These are phyloP conservation scores for Coniella vitis DNA, from an alignment of 2,329 filamentous ascomycete genomes.

Conservation along the genomic window DNA sequence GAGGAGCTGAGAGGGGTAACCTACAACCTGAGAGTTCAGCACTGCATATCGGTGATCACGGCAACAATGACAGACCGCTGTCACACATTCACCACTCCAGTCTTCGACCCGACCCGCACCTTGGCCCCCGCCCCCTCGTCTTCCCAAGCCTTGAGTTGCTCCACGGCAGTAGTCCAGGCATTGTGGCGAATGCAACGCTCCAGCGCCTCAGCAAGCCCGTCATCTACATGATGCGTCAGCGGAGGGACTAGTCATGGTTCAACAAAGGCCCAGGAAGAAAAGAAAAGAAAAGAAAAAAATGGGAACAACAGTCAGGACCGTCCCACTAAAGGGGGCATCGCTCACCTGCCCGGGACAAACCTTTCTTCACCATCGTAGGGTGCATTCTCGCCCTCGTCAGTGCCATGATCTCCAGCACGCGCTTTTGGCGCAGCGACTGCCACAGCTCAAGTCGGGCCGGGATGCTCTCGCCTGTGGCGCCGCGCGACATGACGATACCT, in stretches of 20 bases:
- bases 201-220: slow-evolving; percentile 6
- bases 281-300: too few relatives aligned
- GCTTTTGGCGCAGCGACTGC: slow-evolving; percentile 8
- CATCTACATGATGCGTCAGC: neutral
- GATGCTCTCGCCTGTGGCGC: slow-evolving; percentile 2
- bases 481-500: slow-evolving; percentile 2
- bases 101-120: neutral
- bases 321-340: too few relatives aligned
- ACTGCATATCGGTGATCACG: neutral
- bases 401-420: slow-evolving; percentile 1
- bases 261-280: too few relatives aligned
- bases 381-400: slow-evolving; percentile 3
- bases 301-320: too few relatives aligned
- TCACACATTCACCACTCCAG: neutral
- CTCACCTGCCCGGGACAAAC: slow-evolving; percentile 5
- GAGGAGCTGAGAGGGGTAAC: neutral
- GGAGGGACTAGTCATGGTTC: too few relatives aligned
- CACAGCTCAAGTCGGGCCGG: slow-evolving; percentile 7
- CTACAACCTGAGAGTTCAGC: neutral
- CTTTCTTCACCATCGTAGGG: neutral
- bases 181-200: slow-evolving; percentile 9
- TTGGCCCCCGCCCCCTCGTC: neutral
- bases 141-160: slow-evolving; percentile 5
- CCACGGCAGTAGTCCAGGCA: slow-evolving; percentile 8
- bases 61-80: neutral